These are phyloP conservation scores for Pyrus hybrid DNA, from an alignment of 331 rosid genomes.

Conservation along the genomic window DNA sequence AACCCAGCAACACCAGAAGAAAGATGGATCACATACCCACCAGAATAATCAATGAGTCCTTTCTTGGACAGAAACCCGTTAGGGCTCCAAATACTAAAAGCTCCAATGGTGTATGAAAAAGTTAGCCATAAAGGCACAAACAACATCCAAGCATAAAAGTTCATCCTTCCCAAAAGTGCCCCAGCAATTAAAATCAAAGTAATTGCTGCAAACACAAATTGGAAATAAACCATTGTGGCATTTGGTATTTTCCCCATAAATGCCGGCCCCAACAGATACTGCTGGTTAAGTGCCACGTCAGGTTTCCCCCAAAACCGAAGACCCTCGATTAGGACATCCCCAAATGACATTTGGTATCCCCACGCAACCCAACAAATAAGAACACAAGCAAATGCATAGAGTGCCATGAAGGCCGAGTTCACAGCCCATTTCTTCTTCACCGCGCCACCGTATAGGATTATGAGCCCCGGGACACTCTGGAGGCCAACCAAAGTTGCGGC, in stretches of 20 bases:
- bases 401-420: slow-evolving; percentile 26
- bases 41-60: slow-evolving; percentile 24
- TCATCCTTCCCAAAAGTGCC: slow-evolving; percentile 27
- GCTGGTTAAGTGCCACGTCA: slow-evolving; percentile 5
- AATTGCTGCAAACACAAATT: slow-evolving; percentile 29
- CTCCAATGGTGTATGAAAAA: slow-evolving; percentile 21
- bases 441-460: slow-evolving; percentile 24
- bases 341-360: slow-evolving; percentile 25
- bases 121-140: slow-evolving; percentile 27
- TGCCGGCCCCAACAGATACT: not conserved
- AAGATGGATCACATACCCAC: slow-evolving; percentile 27
- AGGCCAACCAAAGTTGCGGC: slow-evolving; percentile 25
- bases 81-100: slow-evolving; percentile 20
- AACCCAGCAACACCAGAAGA: slow-evolving; percentile 30
- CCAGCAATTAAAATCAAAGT: slow-evolving; percentile 25
- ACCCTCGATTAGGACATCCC: not conserved
- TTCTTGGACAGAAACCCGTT: not conserved
- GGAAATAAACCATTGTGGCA: slow-evolving; percentile 27
- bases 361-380: slow-evolving; percentile 27
- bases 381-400: slow-evolving; percentile 25
- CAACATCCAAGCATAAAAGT: slow-evolving; percentile 31
- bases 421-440: slow-evolving; percentile 38
- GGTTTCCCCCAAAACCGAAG: slow-evolving; percentile 18
- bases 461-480: slow-evolving; percentile 24
- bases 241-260: slow-evolving; percentile 12